Evolutionary conservation across 805 yeast species (phyloP).

Genomic region (Teunomyces atbi): DNA sequence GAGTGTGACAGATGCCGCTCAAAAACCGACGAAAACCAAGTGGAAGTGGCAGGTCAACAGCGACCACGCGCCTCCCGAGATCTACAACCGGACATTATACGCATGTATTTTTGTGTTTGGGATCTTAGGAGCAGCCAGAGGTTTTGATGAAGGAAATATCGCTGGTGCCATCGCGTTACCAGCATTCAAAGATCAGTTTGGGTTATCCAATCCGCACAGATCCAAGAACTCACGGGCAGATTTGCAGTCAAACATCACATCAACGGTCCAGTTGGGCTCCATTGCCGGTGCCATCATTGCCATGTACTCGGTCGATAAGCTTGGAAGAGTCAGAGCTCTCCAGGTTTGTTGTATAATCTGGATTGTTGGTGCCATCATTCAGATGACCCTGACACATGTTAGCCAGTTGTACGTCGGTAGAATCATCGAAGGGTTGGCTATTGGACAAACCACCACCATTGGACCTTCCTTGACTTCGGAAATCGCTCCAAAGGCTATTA

Average conservation of each 20-base stretch:
- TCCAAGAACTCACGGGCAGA: slow-evolving; percentile 16
- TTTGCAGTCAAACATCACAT: slow-evolving; percentile 22
- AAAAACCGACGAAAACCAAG: slow-evolving; percentile 2
- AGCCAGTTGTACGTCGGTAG: slow-evolving; percentile 25
- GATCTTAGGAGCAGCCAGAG: slow-evolving; percentile 23
- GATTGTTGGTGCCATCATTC: slow-evolving; percentile 20
- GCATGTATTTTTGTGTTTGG: slow-evolving; percentile 20
- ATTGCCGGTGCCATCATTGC: slow-evolving; percentile 23
- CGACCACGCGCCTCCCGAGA: slow-evolving; percentile 20
- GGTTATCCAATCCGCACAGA: slow-evolving; percentile 15
- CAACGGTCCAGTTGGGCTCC: slow-evolving; percentile 24
- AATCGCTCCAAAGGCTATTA: slow-evolving; percentile 20
- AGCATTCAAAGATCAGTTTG: slow-evolving; percentile 17
- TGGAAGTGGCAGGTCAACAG: slow-evolving; percentile 16
- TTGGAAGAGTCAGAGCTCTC: slow-evolving; percentile 22
- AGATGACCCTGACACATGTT: slow-evolving; percentile 14
- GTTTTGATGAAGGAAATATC: slow-evolving; percentile 23
- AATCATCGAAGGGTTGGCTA: slow-evolving; percentile 22
- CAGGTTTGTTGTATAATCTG: slow-evolving; percentile 18
- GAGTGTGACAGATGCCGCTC: not conserved
- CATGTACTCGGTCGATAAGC: slow-evolving; percentile 22
- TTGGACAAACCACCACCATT: slow-evolving; percentile 24
- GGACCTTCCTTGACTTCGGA: slow-evolving; percentile 24
- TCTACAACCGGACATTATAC: slow-evolving; percentile 21
- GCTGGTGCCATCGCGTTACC: slow-evolving; percentile 19